Base-by-base conservation (phyloP, 306 rosid genomes). In the Notholithocarpus densiflorus region DNA sequence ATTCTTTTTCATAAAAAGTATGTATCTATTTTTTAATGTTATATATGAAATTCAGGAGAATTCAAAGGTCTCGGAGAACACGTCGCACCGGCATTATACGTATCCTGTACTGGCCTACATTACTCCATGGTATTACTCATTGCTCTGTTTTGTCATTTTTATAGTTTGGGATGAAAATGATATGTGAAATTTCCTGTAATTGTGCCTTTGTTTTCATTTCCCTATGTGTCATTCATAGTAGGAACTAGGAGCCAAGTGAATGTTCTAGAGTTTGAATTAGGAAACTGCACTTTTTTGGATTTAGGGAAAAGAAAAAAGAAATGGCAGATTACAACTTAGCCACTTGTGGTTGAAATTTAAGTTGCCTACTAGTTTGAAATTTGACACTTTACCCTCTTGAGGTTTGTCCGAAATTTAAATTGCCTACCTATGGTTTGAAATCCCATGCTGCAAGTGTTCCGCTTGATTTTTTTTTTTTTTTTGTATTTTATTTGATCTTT, bases 101-200 rank as follows among this genome's bases (percentile, higher is more conserved):
- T 88, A 89, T 82, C 98, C 97, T 59, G 92, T 86, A 34, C 93
- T 95, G 84, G 98, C 90, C 78, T 95, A 93, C 89, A 86, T 95
- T 71, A 95, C 99, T 77, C 97, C 98, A 51, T 95, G 99, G 99
- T 95, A 93, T 82, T 71, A 15, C 26, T 84, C 18, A 10, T 68
- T 21, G 15, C 71, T 76, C 71, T 73, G 34, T 31, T 54, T 83
- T 24, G 26, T 66, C 19, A 23, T 70, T 17, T 64, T 56, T 24
- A 6, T 11, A 26, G 1, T 53, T 77, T 77, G 53, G 17, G 21
- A 65, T 55, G 73, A 73, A 73, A 21, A 56, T 48, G 59, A n/a
- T 71, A 2, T 65, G 54, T 69, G 64, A 48, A 52, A 37, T 37
- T 13, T 48, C 53, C 0, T 26, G 20, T 12, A 15, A 48, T 21